Base-by-base conservation (phyloP, 169 alveolate species). In the Cryptosporidium parvum region DNA sequence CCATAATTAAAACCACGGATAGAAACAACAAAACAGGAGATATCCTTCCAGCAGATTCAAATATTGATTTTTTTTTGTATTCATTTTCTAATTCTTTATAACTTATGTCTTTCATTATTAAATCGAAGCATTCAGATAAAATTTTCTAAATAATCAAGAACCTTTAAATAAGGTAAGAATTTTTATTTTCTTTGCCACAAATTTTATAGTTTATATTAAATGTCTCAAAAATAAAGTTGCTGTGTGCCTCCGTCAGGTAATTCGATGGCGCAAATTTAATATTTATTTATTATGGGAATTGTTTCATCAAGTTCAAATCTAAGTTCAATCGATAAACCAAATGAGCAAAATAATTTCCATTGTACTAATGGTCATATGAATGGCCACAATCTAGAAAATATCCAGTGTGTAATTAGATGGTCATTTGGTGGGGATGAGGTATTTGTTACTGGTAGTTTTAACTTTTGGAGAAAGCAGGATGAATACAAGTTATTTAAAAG, bases 181-280 rank as follows among this genome's bases (percentile, higher is more conserved):
- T 70, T 45, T 37, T 37, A 23, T 18, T 21, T 31, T 45, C 31
- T 39, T 69, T 69, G 10, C 6, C 33, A 29, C n/a, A 35, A 21
- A 8, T 42, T 42, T 42, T 31, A 65, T 5, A 65, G 26, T 9
- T 65, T 58, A 21, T 48, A 9, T 51, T 37, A 6, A 12, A 42
- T 70, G 37, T 70, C 58, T 48, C 62, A 29, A 42, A 16, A 33
- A 16, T 58, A 16, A 73, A 39, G 42, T 31, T 21, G 26, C 51
- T 44, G 86, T 72, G 85, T 73, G 86, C 72, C 72, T 73, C 52
- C 35, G 86, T 73, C 86, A 59, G 86, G 86, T 73, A 73, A 73
- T 29, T 51, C 14, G 33, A 9, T 73, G 86, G 72, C 86, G 86
- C 86, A 70, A 18, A 73, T 9, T 44, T 18, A 69, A 42, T 42